A percentile compares a stretch with the other conserved stretches of the same genome.
Evolutionary conservation across 371 early-diverging fungal species (phyloP).

Genomic region (Mortierella polycephala): DNA sequence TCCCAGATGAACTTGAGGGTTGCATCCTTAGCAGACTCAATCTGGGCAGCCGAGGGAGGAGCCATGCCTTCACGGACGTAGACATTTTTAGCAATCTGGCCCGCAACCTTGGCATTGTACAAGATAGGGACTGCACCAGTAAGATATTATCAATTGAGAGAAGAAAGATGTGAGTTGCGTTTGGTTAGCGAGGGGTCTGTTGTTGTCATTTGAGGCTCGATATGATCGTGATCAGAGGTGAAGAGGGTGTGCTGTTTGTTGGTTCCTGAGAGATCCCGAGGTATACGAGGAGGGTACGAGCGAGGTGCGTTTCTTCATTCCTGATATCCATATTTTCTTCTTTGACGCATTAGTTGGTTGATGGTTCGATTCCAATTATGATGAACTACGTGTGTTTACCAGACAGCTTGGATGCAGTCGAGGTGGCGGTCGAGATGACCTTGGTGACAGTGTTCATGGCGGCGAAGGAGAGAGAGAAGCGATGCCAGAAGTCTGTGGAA

Average conservation of each 20-base stretch:
- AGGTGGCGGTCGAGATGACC: constrained; percentile 35
- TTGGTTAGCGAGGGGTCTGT: not conserved
- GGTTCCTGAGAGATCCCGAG: too few relatives aligned
- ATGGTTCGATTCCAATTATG: not conserved
- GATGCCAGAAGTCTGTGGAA: constrained; percentile 2
- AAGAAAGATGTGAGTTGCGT: not conserved
- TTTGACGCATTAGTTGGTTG: not conserved
- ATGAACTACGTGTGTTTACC: constrained; percentile 19
- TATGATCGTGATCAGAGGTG: too few relatives aligned
- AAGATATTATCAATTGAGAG: not conserved
- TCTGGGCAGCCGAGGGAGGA: constrained; percentile 69
- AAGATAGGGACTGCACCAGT: constrained; percentile 42
- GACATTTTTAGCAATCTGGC: constrained; percentile 77
- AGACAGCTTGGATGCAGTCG: constrained; percentile 49
- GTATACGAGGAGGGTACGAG: too few relatives aligned
- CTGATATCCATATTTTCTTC: too few relatives aligned
- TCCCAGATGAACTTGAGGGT: constrained; percentile 60
- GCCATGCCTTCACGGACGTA: constrained; percentile 76
- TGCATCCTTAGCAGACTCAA: constrained; percentile 65
- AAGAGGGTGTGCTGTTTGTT: too few relatives aligned
- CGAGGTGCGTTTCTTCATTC: too few relatives aligned
- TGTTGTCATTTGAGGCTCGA: not conserved
- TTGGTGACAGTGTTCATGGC: constrained; percentile 47
- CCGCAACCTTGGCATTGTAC: constrained; percentile 74
- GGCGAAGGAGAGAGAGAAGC: not conserved